Evolutionary conservation across 306 rosid genomes (phyloP).

Genomic region (Sicyos baderoa): DNA sequence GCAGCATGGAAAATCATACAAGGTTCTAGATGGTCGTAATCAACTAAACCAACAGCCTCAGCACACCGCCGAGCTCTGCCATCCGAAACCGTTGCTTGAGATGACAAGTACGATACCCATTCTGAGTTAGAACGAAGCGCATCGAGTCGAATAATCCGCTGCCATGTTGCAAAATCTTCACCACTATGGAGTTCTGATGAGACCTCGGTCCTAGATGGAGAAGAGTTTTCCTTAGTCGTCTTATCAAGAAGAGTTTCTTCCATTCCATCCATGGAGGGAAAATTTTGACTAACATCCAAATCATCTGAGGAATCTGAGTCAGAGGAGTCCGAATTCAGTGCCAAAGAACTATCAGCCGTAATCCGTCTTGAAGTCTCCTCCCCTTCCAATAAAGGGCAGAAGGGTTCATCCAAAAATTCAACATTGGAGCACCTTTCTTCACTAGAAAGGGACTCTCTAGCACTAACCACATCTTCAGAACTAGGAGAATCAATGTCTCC

Average conservation of each 20-base stretch:
- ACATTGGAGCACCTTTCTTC: slow-evolving; percentile 56
- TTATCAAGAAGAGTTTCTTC: slow-evolving; percentile 39
- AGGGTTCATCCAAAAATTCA: slow-evolving; percentile 58
- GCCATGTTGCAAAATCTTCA: slow-evolving; percentile 94
- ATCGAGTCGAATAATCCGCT: slow-evolving; percentile 89
- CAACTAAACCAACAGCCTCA: slow-evolving; percentile 88
- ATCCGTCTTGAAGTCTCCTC: slow-evolving; percentile 41
- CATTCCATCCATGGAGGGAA: slow-evolving; percentile 37
- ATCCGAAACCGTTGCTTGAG: slow-evolving; percentile 57
- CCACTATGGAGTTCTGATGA: slow-evolving; percentile 33
- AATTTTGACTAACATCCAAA: slow-evolving; percentile 59
- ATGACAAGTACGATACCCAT: slow-evolving; percentile 65
- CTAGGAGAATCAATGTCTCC: slow-evolving; percentile 72
- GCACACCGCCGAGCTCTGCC: slow-evolving; percentile 61
- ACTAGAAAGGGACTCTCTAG: slow-evolving; percentile 88
- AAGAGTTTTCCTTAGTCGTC: slow-evolving; percentile 38
- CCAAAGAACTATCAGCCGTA: slow-evolving; percentile 50
- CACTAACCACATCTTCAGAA: slow-evolving; percentile 87
- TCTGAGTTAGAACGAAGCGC: slow-evolving; percentile 85
- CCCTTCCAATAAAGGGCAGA: slow-evolving; percentile 60
- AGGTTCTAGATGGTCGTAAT: slow-evolving; percentile 81
- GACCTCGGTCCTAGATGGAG: slow-evolving; percentile 40
- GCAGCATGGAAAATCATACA: slow-evolving; percentile 86
- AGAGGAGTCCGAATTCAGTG: slow-evolving; percentile 55
- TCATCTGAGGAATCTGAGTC: slow-evolving; percentile 86